Evolutionary conservation across 2,329 filamentous ascomycete genomes (phyloP).

Genomic region (Leptoxyphium fumago): DNA sequence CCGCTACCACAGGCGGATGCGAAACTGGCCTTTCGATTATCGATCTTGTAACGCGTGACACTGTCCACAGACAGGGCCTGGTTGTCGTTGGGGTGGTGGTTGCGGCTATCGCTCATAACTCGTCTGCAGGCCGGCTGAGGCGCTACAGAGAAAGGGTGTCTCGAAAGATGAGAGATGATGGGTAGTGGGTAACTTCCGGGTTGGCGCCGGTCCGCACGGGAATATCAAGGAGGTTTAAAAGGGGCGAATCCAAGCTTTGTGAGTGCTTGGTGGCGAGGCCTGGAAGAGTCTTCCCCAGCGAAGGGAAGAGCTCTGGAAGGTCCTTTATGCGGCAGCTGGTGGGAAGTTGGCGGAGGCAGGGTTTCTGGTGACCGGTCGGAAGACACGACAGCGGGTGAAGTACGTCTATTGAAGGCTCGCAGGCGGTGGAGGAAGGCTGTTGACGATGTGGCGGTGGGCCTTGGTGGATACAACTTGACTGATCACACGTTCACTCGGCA

Average conservation of each 20-base stretch:
- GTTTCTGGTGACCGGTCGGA: slow-evolving; percentile 27
- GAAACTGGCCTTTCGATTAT: slow-evolving; percentile 4
- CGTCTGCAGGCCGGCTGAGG: slow-evolving; percentile 20
- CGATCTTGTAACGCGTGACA: slow-evolving; percentile 8
- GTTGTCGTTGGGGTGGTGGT: slow-evolving; percentile 31
- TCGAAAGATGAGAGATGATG: slow-evolving; percentile 2
- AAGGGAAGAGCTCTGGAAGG: slow-evolving; percentile 98
- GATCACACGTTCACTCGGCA: slow-evolving; percentile 27
- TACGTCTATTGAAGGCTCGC: slow-evolving; percentile 15
- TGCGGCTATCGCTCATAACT: slow-evolving; percentile 60
- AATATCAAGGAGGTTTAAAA: slow-evolving; percentile 83
- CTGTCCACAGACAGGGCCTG: slow-evolving; percentile 24
- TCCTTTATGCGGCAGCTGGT: slow-evolving; percentile 99
- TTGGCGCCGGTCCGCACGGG: slow-evolving; percentile 6
- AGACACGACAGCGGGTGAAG: slow-evolving; percentile 25
- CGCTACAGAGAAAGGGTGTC: slow-evolving; percentile 7
- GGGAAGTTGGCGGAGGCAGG: slow-evolving; percentile 43
- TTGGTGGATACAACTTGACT: slow-evolving; percentile 33
- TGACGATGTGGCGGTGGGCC: slow-evolving; percentile 33
- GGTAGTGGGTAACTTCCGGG: not conserved
- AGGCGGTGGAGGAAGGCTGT: slow-evolving; percentile 33
- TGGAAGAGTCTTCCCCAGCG: slow-evolving; percentile 97
- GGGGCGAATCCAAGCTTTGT: slow-evolving; percentile 79
- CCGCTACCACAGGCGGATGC: slow-evolving; percentile 12
- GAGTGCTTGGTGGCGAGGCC: slow-evolving; percentile 58